Base-by-base conservation (phyloP, 23 red algal species). In the Gracilaria domingensis region DNA sequence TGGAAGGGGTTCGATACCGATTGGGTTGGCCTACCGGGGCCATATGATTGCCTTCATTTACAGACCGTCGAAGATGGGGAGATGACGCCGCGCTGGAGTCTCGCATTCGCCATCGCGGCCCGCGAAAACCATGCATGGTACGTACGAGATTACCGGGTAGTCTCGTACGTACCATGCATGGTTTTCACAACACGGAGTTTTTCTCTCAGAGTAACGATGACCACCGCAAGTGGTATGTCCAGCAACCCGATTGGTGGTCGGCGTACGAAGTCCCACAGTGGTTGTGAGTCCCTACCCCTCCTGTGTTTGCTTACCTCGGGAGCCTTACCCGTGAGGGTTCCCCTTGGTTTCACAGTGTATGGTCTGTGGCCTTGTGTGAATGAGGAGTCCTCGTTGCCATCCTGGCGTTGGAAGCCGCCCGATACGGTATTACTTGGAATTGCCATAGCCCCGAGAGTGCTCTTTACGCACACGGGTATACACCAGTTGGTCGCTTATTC, bases 351-450 rank as follows among this genome's bases (percentile, higher is more conserved):
- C 20, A 51, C 13, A 77, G 40, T 9, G 26, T 77, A 26, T 77
- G 72, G 72, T 29, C 39, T 11, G 23, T 51, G 0, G 45, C 72
- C 17, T 20, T 51, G 7, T 17, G 5, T 3, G 25, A 51, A 23
- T 77, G 72, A 42, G 72, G 39, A 20, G 72, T 77, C 23, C 25
- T 51, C 12, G 72, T 77, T 8, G 72, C 13, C 39, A 25, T 77
- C 8, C 3, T 49, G 62, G 62, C 62, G 1, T 36, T 67, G 17
- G 12, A 13, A 32, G 62, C 6, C 2, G 2, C 11, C 62, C 39
- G n/a, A 2, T 25, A 77, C 72, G 45, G 72, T 77, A 51, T 77
- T 4, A 77, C 38, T 1, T 77, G 72, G 72, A 25, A 77, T 25
- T 21, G 38, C 11, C 23, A 42, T 5, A 44, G 40, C 42, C 11